Percentiles rank a stretch among this genome's conserved stretches.
phyloP scores from a whole-genome alignment of 441 rosid genomes.

The Pelargonium myrrhifolium region DNA sequence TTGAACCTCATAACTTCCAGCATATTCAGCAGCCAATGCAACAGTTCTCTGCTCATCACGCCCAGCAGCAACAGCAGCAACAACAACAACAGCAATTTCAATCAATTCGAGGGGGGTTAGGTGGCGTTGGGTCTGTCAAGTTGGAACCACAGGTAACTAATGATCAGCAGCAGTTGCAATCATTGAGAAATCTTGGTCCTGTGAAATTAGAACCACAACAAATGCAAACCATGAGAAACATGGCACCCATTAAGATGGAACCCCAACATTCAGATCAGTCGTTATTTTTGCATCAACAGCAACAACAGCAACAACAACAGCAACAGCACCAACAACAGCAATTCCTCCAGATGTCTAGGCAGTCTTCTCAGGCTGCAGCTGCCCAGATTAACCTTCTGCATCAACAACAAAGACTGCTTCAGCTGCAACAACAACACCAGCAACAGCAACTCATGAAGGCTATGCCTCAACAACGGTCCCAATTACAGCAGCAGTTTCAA shows the following conservation, averaged over 20 bases:
- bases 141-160: constrained; percentile 65
- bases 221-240: constrained; percentile 46
- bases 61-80: constrained; percentile 45
- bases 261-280: constrained; percentile 73
- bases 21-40: constrained; percentile 56
- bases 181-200: constrained; percentile 47
- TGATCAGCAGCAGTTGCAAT: constrained; percentile 55
- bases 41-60: constrained; percentile 42
- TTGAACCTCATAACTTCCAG: constrained; percentile 62
- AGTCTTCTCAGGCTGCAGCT: constrained; percentile 60
- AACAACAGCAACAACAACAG: constrained; percentile 39
- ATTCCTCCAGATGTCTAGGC: constrained; percentile 71
- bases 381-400: constrained; percentile 58
- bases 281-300: constrained; percentile 50
- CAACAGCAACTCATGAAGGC: constrained; percentile 78
- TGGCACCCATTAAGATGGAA: constrained; percentile 70
- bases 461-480: constrained; percentile 77
- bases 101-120: constrained; percentile 54
- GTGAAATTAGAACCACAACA: constrained; percentile 80
- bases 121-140: constrained; percentile 66
- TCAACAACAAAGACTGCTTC: constrained; percentile 72
- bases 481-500: constrained; percentile 68
- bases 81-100: constrained; percentile 46
- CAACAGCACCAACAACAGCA: constrained; percentile 60
- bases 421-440: constrained; percentile 51